Base-by-base conservation (phyloP, 768 basidiomycete species). In the Amanita fuliginea region DNA sequence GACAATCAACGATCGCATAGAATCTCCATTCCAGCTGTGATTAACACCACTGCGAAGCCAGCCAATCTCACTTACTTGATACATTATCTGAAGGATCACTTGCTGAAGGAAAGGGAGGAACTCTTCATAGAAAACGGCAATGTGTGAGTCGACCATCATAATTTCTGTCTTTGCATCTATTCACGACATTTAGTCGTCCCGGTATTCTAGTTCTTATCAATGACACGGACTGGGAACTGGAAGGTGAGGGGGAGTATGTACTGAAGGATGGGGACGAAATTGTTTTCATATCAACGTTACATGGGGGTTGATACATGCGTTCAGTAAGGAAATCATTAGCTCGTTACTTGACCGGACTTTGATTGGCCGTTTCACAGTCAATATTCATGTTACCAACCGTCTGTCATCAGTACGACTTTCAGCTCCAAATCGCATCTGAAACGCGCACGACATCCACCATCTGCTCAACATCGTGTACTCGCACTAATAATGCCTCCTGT, bases 121-220 rank as follows among this genome's bases (percentile, higher is more conserved):
- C 69, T 99, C 53, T 99, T 99, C 63, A 73, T 88, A 47, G 93
- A 97, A 49, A 80, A 81, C 8, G 78, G 76, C 16, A 91, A 84
- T 22, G 86, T 97, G 94, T 96, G 64, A 59, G 83, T 72, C 24
- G 34, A 35, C 46, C 37, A 9, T 26, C 22, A 24, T 2, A 32
- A 41, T 16, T 41, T 46, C 26, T 32, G 19, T 57, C 18, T 18
- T 18, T 21, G n/a, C 13, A 4, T n/a, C n/a, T 43, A 51, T 49
- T 42, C n/a, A 16, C 24, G 5, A 35, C 24, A 43, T n/a, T 9
- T 59, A 95, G 96, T 34, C 92, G 96, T 7, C 96, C 96, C 0
- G 96, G 96, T 0, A 96, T 99, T 33, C 72, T 99, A 3, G 95
- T 98, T 3, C 72, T 99, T n/a, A 80, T 99, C 47, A 98, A 98